A percentile compares a stretch with the other conserved stretches of the same genome.
These are phyloP conservation scores for Eutrema yunnanense DNA, from an alignment of 345 rosid genomes.

Conservation along the genomic window DNA sequence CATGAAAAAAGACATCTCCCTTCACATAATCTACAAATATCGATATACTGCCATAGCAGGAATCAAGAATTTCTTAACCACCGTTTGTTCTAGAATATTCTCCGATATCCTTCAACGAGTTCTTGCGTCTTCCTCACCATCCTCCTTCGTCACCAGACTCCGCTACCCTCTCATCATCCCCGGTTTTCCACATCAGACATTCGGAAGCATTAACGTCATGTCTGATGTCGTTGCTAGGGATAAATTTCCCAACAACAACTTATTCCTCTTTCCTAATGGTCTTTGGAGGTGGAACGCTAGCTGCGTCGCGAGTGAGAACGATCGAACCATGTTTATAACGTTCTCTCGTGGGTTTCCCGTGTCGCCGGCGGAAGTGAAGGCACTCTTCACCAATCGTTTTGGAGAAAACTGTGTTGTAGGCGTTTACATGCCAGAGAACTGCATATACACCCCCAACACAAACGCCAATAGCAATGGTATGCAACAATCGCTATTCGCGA, in stretches of 20 bases:
- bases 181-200: constrained; percentile 40
- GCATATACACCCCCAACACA: background rate
- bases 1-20: constrained; percentile 9
- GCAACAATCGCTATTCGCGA: constrained; percentile 16
- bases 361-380: constrained; percentile 27
- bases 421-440: constrained; percentile 13
- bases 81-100: constrained; percentile 31
- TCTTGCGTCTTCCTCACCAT: background rate
- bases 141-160: background rate
- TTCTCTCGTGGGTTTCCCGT: constrained; percentile 48
- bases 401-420: constrained; percentile 25
- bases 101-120: constrained; percentile 26
- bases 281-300: constrained; percentile 40
- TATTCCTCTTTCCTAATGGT: background rate
- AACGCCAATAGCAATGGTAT: background rate
- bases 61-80: constrained; percentile 36
- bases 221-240: background rate
- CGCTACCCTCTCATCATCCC: constrained; percentile 22
- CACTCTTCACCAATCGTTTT: constrained; percentile 14
- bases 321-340: constrained; percentile 41
- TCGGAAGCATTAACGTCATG: constrained; percentile 29
- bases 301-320: constrained; percentile 19
- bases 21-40: constrained; percentile 17
- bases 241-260: background rate
- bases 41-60: constrained; percentile 33